These are phyloP conservation scores for Periglandula ipomoeae DNA, from an alignment of 2,329 filamentous ascomycete genomes.

Conservation along the genomic window DNA sequence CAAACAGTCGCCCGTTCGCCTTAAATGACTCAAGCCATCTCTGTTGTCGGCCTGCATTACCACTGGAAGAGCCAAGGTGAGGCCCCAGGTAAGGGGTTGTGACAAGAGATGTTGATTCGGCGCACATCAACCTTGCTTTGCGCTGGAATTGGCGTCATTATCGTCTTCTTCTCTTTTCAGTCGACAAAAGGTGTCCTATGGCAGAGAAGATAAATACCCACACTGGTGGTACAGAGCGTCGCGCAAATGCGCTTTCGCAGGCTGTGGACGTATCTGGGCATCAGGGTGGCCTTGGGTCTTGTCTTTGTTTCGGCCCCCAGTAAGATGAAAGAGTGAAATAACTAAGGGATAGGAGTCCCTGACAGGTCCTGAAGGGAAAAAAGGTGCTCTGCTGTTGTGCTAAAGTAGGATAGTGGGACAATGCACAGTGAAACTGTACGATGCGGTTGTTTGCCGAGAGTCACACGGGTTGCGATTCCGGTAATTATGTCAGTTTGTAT, in stretches of 20 bases:
- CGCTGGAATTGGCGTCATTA: neutral
- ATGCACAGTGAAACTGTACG: slow-evolving; percentile 1
- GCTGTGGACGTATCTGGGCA: neutral
- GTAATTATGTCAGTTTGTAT: neutral
- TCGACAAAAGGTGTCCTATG: too few relatives aligned
- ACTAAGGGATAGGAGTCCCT: too few relatives aligned
- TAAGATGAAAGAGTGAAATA: too few relatives aligned
- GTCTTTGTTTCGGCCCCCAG: neutral
- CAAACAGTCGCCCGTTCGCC: too few relatives aligned
- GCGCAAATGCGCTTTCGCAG: neutral
- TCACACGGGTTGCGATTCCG: neutral
- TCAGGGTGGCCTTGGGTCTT: neutral
- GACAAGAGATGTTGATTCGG: too few relatives aligned
- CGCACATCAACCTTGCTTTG: too few relatives aligned
- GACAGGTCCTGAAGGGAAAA: too few relatives aligned
- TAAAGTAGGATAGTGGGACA: neutral
- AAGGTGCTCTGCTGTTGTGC: neutral
- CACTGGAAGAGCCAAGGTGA: too few relatives aligned
- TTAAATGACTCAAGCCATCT: too few relatives aligned
- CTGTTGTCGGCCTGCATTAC: too few relatives aligned
- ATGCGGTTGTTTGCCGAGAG: slow-evolving; percentile 3
- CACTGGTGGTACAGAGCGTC: neutral
- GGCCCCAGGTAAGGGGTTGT: too few relatives aligned
- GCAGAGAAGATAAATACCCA: too few relatives aligned
- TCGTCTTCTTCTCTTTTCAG: neutral